Conservation (phyloP, 257 asterid species). For the Solanum ossicruentum region DNA sequence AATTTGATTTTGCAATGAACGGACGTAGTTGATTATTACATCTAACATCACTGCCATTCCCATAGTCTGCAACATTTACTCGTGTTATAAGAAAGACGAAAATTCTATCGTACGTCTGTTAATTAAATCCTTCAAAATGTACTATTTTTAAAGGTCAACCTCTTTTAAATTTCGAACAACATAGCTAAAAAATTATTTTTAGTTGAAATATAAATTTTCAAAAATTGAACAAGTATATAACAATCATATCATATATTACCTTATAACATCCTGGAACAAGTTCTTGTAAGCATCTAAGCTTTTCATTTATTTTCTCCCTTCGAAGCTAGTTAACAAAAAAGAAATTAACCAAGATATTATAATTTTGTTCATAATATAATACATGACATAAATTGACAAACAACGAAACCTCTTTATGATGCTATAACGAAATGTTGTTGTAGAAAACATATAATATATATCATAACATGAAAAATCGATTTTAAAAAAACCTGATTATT, state of each 20-base stretch:
- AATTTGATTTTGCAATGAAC: slow-evolving; percentile 89
- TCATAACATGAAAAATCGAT: not conserved
- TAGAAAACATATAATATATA: not conserved
- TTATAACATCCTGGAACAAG: slow-evolving; percentile 94
- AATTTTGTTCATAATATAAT: no score
- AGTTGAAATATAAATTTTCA: not conserved
- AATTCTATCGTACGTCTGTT: rapidly evolving
- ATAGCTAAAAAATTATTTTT: not conserved
- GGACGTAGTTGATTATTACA: slow-evolving; percentile 71
- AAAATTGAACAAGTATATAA: not conserved
- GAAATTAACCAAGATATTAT: not conserved
- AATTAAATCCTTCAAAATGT: not conserved
- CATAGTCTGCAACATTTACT: slow-evolving; percentile 59
- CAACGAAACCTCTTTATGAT: no score
- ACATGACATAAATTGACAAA: not conserved
- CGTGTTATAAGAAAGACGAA: not conserved
- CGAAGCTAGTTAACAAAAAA: slow-evolving; percentile 32
- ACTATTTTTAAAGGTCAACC: not conserved
- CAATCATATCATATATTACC: slow-evolving; percentile 17
- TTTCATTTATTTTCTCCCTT: slow-evolving; percentile 89
- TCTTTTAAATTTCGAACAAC: not conserved
- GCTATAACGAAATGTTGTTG: not conserved
- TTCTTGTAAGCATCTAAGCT: slow-evolving; percentile 80
- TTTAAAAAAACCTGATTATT: not conserved
- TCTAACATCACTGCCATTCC: slow-evolving; percentile 99